A percentile compares a stretch with the other conserved stretches of the same genome.
phyloP scores from a whole-genome alignment of 371 early-diverging fungal species.

The Mucor velutinosus region DNA sequence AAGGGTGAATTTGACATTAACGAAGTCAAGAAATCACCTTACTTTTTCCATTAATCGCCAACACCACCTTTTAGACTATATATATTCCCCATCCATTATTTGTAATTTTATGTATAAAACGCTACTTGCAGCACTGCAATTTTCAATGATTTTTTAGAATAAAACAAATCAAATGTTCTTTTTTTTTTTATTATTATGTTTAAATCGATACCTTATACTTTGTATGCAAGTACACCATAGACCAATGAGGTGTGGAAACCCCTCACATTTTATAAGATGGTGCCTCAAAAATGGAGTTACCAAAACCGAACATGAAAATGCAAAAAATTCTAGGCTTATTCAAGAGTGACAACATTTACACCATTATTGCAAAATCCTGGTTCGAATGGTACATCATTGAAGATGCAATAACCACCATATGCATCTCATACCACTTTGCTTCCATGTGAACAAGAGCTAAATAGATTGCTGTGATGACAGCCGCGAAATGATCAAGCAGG shows the following conservation, averaged over 20 bases:
- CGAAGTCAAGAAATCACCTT: conserved; percentile 77
- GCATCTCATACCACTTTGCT: background rate
- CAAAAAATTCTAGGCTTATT: too few relatives aligned
- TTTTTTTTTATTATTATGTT: too few relatives aligned
- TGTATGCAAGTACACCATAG: too few relatives aligned
- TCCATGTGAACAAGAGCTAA: background rate
- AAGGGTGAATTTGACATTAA: conserved; percentile 87
- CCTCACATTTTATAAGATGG: too few relatives aligned
- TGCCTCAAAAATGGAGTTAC: too few relatives aligned
- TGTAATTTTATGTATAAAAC: conserved; percentile 7
- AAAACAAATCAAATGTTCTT: background rate
- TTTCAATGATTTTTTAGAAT: background rate
- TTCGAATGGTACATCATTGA: too few relatives aligned
- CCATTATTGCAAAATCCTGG: background rate
- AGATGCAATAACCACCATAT: background rate
- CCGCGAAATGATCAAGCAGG: background rate
- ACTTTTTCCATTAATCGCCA: conserved; percentile 83
- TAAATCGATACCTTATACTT: too few relatives aligned
- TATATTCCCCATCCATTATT: conserved; percentile 1
- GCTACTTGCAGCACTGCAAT: background rate
- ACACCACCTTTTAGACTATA: background rate
- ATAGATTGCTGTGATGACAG: background rate
- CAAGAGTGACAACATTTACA: background rate
- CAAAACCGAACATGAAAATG: too few relatives aligned
- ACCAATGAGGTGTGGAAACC: too few relatives aligned